Base-by-base conservation (phyloP, 768 basidiomycete genomes). In the Mrakia frigida region DNA sequence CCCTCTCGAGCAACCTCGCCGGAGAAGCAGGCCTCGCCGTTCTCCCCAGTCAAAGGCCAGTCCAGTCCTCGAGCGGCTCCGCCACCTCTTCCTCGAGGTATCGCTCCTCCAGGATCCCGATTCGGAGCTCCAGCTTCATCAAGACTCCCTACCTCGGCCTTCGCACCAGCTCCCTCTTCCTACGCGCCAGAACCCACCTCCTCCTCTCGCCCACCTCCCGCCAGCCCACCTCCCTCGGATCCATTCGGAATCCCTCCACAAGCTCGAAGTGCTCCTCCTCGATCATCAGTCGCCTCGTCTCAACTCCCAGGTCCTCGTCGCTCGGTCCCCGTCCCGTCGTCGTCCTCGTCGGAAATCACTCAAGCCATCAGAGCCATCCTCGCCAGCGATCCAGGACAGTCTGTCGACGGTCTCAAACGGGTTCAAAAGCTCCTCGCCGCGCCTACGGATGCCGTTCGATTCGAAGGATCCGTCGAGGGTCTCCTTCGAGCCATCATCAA, bases 391-490 rank as follows among this genome's bases (percentile, higher is more conserved):
- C 88, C 92, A 0, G 84, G 88, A 31, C 88, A 90, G 37, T 93
- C 93, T 80, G 94, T 98, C 37, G 94, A 98, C 77, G 92, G 94
- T 0, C 85, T 99, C 80, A 99, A 99, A 86, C 91, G 89, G 81
- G 88, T 98, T 72, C 94, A 98, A 82, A 91, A 90, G 81, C 91
- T 92, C 78, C 86, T 99, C 33, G 87, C 90, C 75, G 85, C 90
- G 18, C 9, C 46, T 14, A 21, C 46, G 88, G 89, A 16, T 89
- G 92, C 14, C 91, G 93, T 85, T 50, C 91, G 65, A 87, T 92
- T 65, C 89, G 91, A 81, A 88, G 91, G 81, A 89, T 91, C 16
- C 89, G 81, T 83, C 61, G 80, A 94, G 82, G 91, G 92, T 21
- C 85, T 99, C 61, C 88, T 96, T 43, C 93, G 95, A 82, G 93